Conservation (phyloP, 2,329 filamentous ascomycete genomes). For the Aspergillus alliaceus region DNA sequence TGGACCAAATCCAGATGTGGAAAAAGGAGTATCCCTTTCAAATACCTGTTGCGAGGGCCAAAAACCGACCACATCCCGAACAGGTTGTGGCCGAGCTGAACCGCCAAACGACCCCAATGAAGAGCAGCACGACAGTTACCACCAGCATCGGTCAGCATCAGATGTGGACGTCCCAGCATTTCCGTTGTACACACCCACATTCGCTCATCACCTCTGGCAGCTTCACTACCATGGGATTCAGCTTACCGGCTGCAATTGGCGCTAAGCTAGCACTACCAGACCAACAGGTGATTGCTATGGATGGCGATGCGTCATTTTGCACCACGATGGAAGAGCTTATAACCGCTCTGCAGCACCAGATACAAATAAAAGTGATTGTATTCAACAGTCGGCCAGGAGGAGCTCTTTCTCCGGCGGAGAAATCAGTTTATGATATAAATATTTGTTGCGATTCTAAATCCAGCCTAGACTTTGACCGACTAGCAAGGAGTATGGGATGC, state of each 20-base stretch:
- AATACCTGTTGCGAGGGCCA: slow-evolving; percentile 10
- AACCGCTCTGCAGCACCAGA: not conserved
- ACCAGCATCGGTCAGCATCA: not conserved
- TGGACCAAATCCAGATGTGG: not conserved
- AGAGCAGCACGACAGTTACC: not conserved
- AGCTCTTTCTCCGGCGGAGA: not conserved
- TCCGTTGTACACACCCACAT: not conserved
- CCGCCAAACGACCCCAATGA: not conserved
- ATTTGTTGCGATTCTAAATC: not conserved
- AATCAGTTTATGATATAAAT: not conserved
- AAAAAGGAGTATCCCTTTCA: not conserved
- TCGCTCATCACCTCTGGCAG: not conserved
- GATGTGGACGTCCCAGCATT: not conserved
- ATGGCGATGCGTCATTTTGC: not conserved
- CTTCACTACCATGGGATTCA: not conserved
- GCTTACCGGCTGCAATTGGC: not conserved
- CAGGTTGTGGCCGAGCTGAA: not conserved
- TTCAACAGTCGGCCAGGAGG: not conserved
- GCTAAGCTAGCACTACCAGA: not conserved
- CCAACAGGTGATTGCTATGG: not conserved
- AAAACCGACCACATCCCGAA: not conserved
- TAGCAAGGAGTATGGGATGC: not conserved
- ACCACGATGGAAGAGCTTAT: not conserved
- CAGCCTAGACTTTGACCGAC: not conserved
- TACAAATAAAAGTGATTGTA: not conserved